Evolutionary conservation across 768 basidiomycete species (phyloP).

Genomic region (Rhodocollybia butyracea): DNA sequence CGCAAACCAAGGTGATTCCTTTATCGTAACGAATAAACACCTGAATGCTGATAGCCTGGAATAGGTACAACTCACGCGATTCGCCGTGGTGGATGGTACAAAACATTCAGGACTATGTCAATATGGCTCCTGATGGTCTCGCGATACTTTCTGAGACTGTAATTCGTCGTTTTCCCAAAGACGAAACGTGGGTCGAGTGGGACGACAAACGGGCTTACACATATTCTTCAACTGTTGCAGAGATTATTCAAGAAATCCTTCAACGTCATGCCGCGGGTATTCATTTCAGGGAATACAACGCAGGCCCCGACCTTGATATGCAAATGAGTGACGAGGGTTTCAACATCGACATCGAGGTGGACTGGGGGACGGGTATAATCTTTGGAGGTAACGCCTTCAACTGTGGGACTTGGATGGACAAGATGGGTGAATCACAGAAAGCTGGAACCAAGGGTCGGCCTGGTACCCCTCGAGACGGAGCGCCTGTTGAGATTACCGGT

Average conservation of each 20-base stretch:
- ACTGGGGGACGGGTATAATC: conserved; percentile 92
- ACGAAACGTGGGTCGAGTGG: conserved; percentile 94
- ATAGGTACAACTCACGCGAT: conserved; percentile 92
- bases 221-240: conserved; percentile 81
- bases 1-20: conserved; percentile 69
- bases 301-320: conserved; percentile 94
- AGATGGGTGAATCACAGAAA: conserved; percentile 91
- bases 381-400: conserved; percentile 83
- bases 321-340: conserved; percentile 95
- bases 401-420: conserved; percentile 98
- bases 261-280: conserved; percentile 94
- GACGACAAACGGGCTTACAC: conserved; percentile 81
- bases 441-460: conserved; percentile 94
- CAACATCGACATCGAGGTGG: conserved; percentile 89
- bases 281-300: conserved; percentile 93
- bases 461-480: conserved; percentile 95
- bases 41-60: background rate
- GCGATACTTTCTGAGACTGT: conserved; percentile 77
- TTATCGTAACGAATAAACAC: background rate
- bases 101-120: conserved; percentile 93
- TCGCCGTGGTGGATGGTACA: conserved; percentile 99
- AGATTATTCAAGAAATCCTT: conserved; percentile 93
- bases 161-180: conserved; percentile 90
- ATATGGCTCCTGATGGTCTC: conserved; percentile 79
- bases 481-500: conserved; percentile 94